Evolutionary conservation across 164 flowering plant genomes (phyloP).

Genomic region (Vitis vinifera): ASM3070453v1 NC_081817.1:11032501-11033000

Average conservation of each 20-base stretch:
- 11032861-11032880: conserved; percentile 49
- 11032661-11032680: conserved; percentile 60
- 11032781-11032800: conserved; percentile 84
- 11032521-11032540: conserved; percentile 80
- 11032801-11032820: conserved; percentile 87
- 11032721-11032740: no score
- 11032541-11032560: conserved; percentile 76
- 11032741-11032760: no score
- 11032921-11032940: conserved; percentile 94
- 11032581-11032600: conserved; percentile 89
- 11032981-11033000: neutral
- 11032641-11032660: conserved; percentile 42
- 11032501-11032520: conserved; percentile 24
- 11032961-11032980: conserved; percentile 51
- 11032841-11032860: conserved; percentile 51
- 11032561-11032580: conserved; percentile 93
- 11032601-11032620: conserved; percentile 90
- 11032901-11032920: conserved; percentile 54
- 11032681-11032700: conserved; percentile 59
- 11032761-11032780: neutral
- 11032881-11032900: conserved; percentile 48
- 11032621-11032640: conserved; percentile 66
- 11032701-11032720: no score
- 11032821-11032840: conserved; percentile 65
- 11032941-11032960: conserved; percentile 68